These are phyloP conservation scores for Aspergillus affinis DNA, from an alignment of 495 filamentous ascomycete genomes.

Conservation along the genomic window DNA sequence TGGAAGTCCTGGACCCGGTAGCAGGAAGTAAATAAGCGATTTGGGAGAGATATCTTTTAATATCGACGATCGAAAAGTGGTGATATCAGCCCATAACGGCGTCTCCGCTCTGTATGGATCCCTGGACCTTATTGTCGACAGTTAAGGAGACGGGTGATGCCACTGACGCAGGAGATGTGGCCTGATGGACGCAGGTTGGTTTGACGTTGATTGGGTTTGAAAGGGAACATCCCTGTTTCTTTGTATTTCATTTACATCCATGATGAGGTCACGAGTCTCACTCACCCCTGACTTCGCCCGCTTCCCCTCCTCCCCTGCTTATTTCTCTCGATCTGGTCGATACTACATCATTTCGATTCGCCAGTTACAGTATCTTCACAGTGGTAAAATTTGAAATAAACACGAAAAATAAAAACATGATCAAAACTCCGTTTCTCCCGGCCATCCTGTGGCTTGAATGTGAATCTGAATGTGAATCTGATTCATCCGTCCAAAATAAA, in stretches of 20 bases:
- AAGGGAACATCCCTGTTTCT: not conserved
- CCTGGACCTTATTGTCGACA: no score
- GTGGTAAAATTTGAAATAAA: not conserved
- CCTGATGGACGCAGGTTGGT: slow-evolving; percentile 4
- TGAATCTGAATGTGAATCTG: not conserved
- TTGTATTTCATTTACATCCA: not conserved
- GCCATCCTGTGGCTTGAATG: slow-evolving; percentile 1
- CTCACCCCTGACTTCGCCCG: not conserved
- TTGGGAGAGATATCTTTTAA: not conserved
- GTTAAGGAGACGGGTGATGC: not conserved
- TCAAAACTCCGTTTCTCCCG: slow-evolving; percentile 1
- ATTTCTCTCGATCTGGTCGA: not conserved
- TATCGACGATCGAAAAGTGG: not conserved
- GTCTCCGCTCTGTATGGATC: not conserved
- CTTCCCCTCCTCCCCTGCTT: not conserved
- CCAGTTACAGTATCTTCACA: not conserved
- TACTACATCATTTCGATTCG: not conserved
- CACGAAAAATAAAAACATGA: not conserved
- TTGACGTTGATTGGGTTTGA: not conserved
- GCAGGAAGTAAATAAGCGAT: not conserved
- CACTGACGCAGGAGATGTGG: slow-evolving; percentile 9
- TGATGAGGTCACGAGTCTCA: not conserved
- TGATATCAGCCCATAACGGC: slow-evolving; percentile 5
- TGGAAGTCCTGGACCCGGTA: not conserved
- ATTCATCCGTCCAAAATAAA: not conserved